Percentiles rank a stretch among this genome's conserved stretches.
Evolutionary conservation across 2,329 filamentous ascomycete genomes (phyloP).

Genomic region (Fusarium guadeloupense): DNA sequence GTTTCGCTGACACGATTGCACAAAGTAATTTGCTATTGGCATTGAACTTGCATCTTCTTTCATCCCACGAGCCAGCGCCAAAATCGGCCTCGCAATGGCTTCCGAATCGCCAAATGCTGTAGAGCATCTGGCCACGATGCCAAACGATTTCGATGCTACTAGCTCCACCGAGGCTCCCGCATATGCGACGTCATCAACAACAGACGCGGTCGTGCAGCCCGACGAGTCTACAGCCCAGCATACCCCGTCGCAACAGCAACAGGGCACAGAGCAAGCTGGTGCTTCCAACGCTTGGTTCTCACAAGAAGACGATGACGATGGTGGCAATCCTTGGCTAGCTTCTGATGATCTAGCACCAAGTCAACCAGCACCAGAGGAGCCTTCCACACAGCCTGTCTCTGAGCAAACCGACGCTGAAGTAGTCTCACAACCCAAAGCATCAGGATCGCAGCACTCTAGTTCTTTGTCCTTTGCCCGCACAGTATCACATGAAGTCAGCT

Average conservation of each 20-base stretch:
- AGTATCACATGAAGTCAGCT: constrained; percentile 69
- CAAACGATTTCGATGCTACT: constrained; percentile 44
- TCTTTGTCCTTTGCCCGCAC: constrained; percentile 72
- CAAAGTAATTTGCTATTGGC: constrained; percentile 35
- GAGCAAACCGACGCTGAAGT: constrained; percentile 23
- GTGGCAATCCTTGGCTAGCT: constrained; percentile 39
- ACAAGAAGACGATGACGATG: constrained; percentile 38
- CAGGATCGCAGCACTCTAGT: constrained; percentile 64
- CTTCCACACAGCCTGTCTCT: constrained; percentile 13
- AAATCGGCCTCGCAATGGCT: constrained; percentile 48
- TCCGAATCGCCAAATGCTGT: constrained; percentile 48
- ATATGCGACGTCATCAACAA: constrained; percentile 37
- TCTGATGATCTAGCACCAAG: constrained; percentile 29
- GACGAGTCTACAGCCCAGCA: constrained; percentile 13
- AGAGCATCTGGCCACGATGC: constrained; percentile 56
- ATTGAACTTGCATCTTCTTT: constrained; percentile 27
- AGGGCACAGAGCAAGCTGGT: constrained; percentile 3
- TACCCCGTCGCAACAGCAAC: constrained; percentile 20
- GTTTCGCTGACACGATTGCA: constrained; percentile 40
- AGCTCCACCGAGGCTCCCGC: constrained; percentile 28
- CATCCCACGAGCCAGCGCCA: constrained; percentile 20
- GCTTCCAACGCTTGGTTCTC: constrained; percentile 32
- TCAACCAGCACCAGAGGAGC: constrained; percentile 12
- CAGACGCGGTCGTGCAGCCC: constrained; percentile 18
- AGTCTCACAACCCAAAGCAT: constrained; percentile 37